Evolutionary conservation across 306 rosid genomes (phyloP).

Genomic region (Citrullus mucosospermus): DNA sequence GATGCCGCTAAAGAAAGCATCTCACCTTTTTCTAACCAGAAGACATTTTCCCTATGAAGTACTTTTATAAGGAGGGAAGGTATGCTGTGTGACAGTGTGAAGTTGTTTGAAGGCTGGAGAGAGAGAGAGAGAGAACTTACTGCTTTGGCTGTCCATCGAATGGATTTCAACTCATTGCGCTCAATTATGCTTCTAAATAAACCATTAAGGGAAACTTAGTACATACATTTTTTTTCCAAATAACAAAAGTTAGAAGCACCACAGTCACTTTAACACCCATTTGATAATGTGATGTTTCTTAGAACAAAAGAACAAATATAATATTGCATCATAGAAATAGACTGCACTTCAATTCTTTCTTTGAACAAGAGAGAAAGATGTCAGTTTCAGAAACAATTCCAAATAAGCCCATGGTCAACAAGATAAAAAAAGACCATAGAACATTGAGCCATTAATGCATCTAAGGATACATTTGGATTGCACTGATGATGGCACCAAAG

Average conservation of each 20-base stretch:
- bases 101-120: neutral
- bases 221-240: neutral
- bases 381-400: neutral
- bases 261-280: neutral
- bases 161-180: constrained; percentile 67
- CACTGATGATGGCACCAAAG: constrained; percentile 74
- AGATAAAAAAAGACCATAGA: neutral
- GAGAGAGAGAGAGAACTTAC: constrained; percentile 23
- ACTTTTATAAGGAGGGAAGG: neutral
- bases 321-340: neutral
- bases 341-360: too few relatives aligned
- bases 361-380: neutral
- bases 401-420: neutral
- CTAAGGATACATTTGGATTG: constrained; percentile 92
- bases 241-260: neutral
- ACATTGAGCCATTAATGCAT: neutral
- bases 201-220: constrained; percentile 38
- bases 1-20: neutral
- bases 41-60: neutral
- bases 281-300: neutral
- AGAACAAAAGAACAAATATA: neutral
- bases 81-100: neutral
- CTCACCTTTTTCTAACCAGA: neutral
- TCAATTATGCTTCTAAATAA: constrained; percentile 60
- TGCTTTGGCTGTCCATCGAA: constrained; percentile 81